phyloP scores from a whole-genome alignment of 257 asterid species.

The Jacaranda copaia region DNA sequence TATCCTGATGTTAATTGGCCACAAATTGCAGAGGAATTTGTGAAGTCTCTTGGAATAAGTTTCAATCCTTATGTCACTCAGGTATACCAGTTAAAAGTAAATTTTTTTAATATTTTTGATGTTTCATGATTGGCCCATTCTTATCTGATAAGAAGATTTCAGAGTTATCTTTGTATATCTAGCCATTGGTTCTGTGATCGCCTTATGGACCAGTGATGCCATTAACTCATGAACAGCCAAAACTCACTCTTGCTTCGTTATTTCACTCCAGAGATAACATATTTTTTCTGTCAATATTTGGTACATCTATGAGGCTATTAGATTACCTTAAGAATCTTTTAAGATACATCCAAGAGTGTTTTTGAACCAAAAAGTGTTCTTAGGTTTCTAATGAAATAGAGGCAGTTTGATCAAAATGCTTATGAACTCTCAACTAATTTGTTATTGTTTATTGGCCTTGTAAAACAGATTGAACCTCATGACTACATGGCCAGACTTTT shows the following conservation, averaged over 20 bases:
- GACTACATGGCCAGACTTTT: slow-evolving; percentile 89
- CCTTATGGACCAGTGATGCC: slow-evolving; percentile 10
- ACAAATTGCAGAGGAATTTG: slow-evolving; percentile 61
- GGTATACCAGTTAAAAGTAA: slow-evolving; percentile 37
- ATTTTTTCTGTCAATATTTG: neutral
- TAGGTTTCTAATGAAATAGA: neutral
- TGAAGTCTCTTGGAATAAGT: slow-evolving; percentile 63
- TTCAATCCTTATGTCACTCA: slow-evolving; percentile 63
- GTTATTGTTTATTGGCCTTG: slow-evolving; percentile 26
- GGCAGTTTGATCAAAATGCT: neutral
- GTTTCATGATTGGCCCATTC: slow-evolving; percentile 18
- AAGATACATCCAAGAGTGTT: neutral
- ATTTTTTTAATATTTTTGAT: neutral
- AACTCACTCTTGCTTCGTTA: neutral
- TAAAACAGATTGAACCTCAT: slow-evolving; percentile 84
- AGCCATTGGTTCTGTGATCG: neutral
- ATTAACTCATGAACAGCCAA: neutral
- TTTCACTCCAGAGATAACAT: neutral
- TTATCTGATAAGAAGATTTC: neutral
- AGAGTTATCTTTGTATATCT: neutral
- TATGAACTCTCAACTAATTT: slow-evolving; percentile 13
- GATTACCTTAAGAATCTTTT: too few species aligned
- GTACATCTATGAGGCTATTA: neutral
- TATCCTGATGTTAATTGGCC: slow-evolving; percentile 65
- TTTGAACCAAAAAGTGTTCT: neutral